Evolutionary conservation across 2,329 filamentous ascomycete genomes (phyloP), one percentile per base, ranked within the genome.

Genomic region (Cercospora citrullina): DNA sequence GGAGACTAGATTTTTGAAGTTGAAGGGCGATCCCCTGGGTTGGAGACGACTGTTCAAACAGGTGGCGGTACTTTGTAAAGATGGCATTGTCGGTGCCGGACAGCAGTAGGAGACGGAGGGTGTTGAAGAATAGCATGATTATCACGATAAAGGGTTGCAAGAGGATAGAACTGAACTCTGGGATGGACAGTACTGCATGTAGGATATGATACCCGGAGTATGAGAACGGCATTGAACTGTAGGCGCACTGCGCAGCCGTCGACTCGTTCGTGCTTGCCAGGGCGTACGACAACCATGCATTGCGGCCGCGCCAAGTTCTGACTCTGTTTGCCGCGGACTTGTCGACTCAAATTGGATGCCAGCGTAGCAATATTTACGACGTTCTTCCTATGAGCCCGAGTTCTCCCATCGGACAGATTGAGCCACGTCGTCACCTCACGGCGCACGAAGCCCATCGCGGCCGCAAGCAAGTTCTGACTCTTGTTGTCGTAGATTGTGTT

Each of bases 1-100:
- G 26, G 94, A 97, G 79, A 91, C 97, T 30, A 87, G 93, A 62
- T 98, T 99, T 77, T 87, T 96, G 72, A 99, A 99, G 82, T 86
- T 92, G 64, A 97, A 97, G 82, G 95, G 95, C 5, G 95, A 99
- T 82, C 95, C 95, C 5, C 81, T 99, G 60, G 94, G 98, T 82
- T 99, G 96, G 95, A 87, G 95, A 69, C 85, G 95, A 36, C 93
- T 99, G 78, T 99, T 99, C 84, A 99, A 99, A 82, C 94, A 93
- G 79, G 87, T 97, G n/a, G 92, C 92, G 31, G 84, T 96, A 71
- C 84, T 94, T 68, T 96, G 94, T 81, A 92, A 92, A 77, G 93
- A 97, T 77, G 93, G 89, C 8, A 90, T 98, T 55, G 57, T 72
- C 33, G 68, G 63, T 8, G 67, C 63, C 33, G 60, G 67, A 1